Base-by-base conservation (phyloP, 2,329 filamentous ascomycete genomes). In the Colletotrichum tanaceti region DNA sequence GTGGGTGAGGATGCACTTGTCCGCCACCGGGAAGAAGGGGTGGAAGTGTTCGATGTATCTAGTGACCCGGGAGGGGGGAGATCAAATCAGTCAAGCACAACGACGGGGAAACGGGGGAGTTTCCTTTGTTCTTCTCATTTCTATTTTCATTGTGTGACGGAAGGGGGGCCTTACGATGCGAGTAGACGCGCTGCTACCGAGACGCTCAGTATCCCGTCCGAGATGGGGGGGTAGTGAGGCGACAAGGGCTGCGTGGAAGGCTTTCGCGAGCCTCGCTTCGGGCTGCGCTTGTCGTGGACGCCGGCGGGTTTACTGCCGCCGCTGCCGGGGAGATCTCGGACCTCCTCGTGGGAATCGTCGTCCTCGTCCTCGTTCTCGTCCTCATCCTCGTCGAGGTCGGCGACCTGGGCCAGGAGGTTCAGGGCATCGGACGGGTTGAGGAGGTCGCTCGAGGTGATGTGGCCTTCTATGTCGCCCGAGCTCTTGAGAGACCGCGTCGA, bases 21-120 rank as follows among this genome's bases (percentile, higher is more conserved):
- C 88, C 0, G 90, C 90, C 32, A 93, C 80, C 0, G 91, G 90
- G 64, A 91, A 91, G 78, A 90, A 92, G 0, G 89, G 88, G 73
- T 93, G 90, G 72, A 90, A 92, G 70, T 88, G 84, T 65, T 89
- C 82, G 63, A 87, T 87, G 72, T 90, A 92, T 35, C 89, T 87
- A 46, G 80, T 22, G 11, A 7, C 4, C n/a, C n/a, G n/a, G n/a
- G n/a, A n/a, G n/a, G 10, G 2, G 22, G 4, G 22, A 18, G n/a
- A 16, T 60, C 20, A 59, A 20, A n/a, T n/a, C n/a, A n/a, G 39
- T 16, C 32, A 44, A n/a, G 9, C 16, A 18, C 5, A 28, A 28
- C 28, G 28, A 28, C 6, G 28, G 5, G 6, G 28, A 28, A 28
- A 28, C 28, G 28, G 28, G 7, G 28, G 1, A 1, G 5, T 28